Conservation (phyloP, 345 rosid genomes). For the Ceriops tagal region DNA sequence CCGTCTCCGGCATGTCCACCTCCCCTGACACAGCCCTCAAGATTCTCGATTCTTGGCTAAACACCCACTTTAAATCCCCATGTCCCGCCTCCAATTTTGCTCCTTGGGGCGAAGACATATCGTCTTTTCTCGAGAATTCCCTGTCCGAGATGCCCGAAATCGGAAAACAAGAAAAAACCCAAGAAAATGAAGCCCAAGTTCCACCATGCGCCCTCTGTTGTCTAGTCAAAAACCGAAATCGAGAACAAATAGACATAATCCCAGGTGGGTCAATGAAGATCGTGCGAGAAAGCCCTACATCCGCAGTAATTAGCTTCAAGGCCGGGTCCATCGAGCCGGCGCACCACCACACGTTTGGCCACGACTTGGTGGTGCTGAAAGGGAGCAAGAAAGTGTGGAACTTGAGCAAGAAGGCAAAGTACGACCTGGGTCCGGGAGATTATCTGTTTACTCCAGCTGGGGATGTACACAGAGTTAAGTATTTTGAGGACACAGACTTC, state of each 20-base stretch:
- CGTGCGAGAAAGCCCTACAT: slow-evolving; percentile 75
- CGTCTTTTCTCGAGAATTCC: slow-evolving; percentile 50
- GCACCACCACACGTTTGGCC: slow-evolving; percentile 89
- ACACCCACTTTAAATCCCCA: slow-evolving; percentile 58
- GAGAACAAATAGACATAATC: slow-evolving; percentile 56
- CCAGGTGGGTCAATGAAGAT: slow-evolving; percentile 95
- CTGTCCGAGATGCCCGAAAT: slow-evolving; percentile 50
- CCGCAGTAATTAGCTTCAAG: slow-evolving; percentile 68
- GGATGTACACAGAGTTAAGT: slow-evolving; percentile 82
- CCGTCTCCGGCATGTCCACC: slow-evolving; percentile 57
- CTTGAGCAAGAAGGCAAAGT: slow-evolving; percentile 57
- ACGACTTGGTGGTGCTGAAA: slow-evolving; percentile 65
- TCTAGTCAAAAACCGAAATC: slow-evolving; percentile 56
- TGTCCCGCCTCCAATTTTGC: slow-evolving; percentile 33
- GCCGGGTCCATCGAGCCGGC: slow-evolving; percentile 93
- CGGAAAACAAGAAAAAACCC: slow-evolving; percentile 21
- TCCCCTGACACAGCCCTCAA: slow-evolving; percentile 51
- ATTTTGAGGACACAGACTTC: slow-evolving; percentile 81
- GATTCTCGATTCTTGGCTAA: slow-evolving; percentile 60
- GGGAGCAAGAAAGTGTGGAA: slow-evolving; percentile 88
- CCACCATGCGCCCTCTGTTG: slow-evolving; percentile 54
- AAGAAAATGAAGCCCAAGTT: neutral
- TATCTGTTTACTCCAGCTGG: slow-evolving; percentile 77
- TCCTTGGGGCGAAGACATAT: slow-evolving; percentile 59
- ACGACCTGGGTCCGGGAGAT: slow-evolving; percentile 63